Evolutionary conservation across 2,329 filamentous ascomycete genomes (phyloP), one percentile per base, ranked within the genome.

Genomic region (Phoma sp.): DNA sequence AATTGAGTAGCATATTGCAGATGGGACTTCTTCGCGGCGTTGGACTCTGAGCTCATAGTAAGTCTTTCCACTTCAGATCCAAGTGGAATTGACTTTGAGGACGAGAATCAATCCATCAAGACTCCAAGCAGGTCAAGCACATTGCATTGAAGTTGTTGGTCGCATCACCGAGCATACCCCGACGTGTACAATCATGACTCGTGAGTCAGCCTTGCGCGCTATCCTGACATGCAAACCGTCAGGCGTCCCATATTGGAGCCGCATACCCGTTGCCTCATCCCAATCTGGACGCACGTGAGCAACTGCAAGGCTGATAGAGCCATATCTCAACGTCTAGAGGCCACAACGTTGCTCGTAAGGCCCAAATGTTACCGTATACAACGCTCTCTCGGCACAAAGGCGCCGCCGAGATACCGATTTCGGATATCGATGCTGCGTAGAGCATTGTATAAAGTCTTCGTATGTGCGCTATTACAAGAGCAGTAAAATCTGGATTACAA

Each of bases 241-340:
- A 50, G 45, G 51, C 51, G 3, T 29, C 36, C 51, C 31, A 37
- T 15, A 12, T 5, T 15, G 22, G 45, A 45, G 51, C 51, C 45
- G 51, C 32, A 55, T 41, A 55, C 10, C 45, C 51, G 45, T 44
- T 37, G 29, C 51, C 29, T 41, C 33, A 50, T 27, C 45, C 45
- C 45, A 44, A 37, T 22, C 36, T 10, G 25, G 24, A 22, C 27
- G 13, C 45, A 41, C 36, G 45, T 45, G 51, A 55, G 40, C 44
- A 21, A 21, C 12, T 12, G 8, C 6, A 13, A 32, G 40, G 27
- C 51, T 33, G 47, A 54, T 54, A 22, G 36, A 5, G n/a, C 19
- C 17, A n/a, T 4, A 33, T n/a, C 5, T 32, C 37, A n/a, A 21
- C 19, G 21, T 39, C 6, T 38, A 39, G 19, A 36, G n/a, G 19